Base-by-base conservation (phyloP, 495 filamentous ascomycete species). In the Sporormia fimetaria region DNA sequence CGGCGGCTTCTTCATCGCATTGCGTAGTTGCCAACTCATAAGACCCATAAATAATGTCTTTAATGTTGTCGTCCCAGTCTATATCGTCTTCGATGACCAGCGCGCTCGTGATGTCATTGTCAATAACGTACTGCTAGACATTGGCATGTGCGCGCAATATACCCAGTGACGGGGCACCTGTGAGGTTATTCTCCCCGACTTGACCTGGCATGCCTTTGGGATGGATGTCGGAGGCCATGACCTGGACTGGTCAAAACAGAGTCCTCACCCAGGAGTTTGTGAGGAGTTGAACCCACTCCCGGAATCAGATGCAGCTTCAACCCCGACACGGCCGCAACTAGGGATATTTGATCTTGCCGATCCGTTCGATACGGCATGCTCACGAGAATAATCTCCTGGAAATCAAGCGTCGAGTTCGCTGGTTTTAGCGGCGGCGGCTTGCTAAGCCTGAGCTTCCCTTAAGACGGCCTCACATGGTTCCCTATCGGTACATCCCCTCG, bases 21-120 rank as follows among this genome's bases (percentile, higher is more conserved):
- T 6, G 47, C 46, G 32, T 51, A 51, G 36, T 20, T 51, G 47
- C 41, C 41, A 45, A 26, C 29, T 31, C 17, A 33, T 27, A 6
- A 23, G 18, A 6, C 41, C 41, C 39, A 53, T 44, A n/a, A n/a
- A n/a, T n/a, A n/a, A 67, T 61, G 1, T 54, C 46, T 31, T 61
- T 61, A 11, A 70, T 57, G 6, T 61, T 59, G 24, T 66, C 58
- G 43, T 68, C 67, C 62, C 62, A 68, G 42, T 70, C 67, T 35
- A 63, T 58, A 37, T 68, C 66, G 45, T 67, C 66, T 54, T 70
- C 66, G 39, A 70, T 56, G 15, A 68, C 59, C 10, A 70, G 55
- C 3, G 63, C 67, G n/a, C 60, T 53, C 21, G 57, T 49, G 20
- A 64, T 51, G 27, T 62, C 56, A n/a, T 63, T 61, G 26, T 63